These are phyloP conservation scores for Penicillium nordicum DNA, from an alignment of 2,329 filamentous ascomycete species.

Conservation along the genomic window DNA sequence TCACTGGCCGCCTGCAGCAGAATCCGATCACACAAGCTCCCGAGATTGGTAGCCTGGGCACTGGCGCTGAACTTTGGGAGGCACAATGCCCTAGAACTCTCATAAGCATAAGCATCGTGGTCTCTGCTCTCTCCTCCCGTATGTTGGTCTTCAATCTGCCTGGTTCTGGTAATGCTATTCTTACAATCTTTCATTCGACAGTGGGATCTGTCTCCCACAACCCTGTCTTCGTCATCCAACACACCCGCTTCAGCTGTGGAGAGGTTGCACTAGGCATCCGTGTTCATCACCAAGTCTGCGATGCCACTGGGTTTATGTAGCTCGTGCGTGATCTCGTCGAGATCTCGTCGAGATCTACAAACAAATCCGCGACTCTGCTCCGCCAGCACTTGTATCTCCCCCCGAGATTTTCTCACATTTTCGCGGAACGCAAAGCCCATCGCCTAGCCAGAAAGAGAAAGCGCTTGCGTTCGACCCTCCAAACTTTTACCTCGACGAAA, in stretches of 20 bases:
- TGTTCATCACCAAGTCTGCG: slow-evolving; percentile 7
- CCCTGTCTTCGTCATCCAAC: slow-evolving; percentile 4
- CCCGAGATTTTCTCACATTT: not conserved
- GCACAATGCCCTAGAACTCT: not conserved
- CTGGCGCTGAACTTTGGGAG: slow-evolving; percentile 4
- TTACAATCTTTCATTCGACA: not conserved
- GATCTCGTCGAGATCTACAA: slow-evolving; percentile 4
- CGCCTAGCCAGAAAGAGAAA: not conserved
- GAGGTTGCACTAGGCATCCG: slow-evolving; percentile 3
- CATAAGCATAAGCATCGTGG: not conserved
- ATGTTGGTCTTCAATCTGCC: not conserved
- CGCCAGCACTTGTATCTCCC: not conserved
- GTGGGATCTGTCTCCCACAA: not conserved
- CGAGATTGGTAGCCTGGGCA: not conserved
- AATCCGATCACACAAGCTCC: not conserved
- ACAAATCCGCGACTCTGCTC: slow-evolving; percentile 1
- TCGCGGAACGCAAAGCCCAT: not conserved
- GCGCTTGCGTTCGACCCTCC: not conserved
- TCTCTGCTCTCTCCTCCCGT: slow-evolving; percentile 1
- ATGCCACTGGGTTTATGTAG: slow-evolving; percentile 2
- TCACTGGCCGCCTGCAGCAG: slow-evolving; percentile 2
- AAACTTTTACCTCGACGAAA: not conserved
- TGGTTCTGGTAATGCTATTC: not conserved
- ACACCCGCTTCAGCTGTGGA: slow-evolving; percentile 7
- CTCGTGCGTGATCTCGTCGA: not conserved